Conservation (phyloP, 352 stramenopile genomes). For the Globisporangium emineosum region DNA sequence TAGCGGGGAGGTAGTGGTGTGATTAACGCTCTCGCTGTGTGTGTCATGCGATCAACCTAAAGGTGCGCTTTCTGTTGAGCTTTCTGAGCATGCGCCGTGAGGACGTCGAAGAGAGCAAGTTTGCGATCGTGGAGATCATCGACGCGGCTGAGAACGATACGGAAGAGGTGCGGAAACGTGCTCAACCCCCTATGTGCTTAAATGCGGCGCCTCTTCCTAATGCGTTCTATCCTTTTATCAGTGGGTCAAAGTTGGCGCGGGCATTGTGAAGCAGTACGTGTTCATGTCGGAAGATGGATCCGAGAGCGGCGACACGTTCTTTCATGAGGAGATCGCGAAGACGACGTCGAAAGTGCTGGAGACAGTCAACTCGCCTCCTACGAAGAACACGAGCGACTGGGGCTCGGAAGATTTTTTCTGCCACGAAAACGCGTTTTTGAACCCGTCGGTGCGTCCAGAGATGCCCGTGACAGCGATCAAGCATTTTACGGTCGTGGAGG, state of each 20-base stretch:
- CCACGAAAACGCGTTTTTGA: constrained; percentile 65
- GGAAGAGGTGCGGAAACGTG: constrained; percentile 38
- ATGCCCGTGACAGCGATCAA: constrained; percentile 34
- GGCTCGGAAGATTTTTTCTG: constrained; percentile 56
- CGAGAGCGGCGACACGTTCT: constrained; percentile 48
- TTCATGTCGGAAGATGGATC: constrained; percentile 38
- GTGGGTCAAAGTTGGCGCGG: constrained; percentile 64
- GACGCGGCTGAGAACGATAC: constrained; percentile 49
- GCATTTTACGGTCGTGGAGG: constrained; percentile 66
- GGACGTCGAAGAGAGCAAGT: constrained; percentile 45
- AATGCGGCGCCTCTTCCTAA: too few species aligned
- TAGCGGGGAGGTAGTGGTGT: background rate
- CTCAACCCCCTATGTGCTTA: too few species aligned
- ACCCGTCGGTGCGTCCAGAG: constrained; percentile 46
- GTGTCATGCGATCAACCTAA: background rate
- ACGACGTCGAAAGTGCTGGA: constrained; percentile 45
- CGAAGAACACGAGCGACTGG: constrained; percentile 16
- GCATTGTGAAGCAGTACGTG: constrained; percentile 71
- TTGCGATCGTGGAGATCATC: constrained; percentile 49
- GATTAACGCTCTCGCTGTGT: background rate
- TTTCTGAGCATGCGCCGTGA: constrained; percentile 62
- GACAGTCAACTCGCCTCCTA: constrained; percentile 20
- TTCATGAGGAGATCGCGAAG: constrained; percentile 51
- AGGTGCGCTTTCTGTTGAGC: constrained; percentile 60
- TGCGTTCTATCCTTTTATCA: constrained; percentile 11